Evolutionary conservation across 2,329 filamentous ascomycete genomes (phyloP), one percentile per base, ranked within the genome.

Genomic region (Aureobasidium pullulans): DNA sequence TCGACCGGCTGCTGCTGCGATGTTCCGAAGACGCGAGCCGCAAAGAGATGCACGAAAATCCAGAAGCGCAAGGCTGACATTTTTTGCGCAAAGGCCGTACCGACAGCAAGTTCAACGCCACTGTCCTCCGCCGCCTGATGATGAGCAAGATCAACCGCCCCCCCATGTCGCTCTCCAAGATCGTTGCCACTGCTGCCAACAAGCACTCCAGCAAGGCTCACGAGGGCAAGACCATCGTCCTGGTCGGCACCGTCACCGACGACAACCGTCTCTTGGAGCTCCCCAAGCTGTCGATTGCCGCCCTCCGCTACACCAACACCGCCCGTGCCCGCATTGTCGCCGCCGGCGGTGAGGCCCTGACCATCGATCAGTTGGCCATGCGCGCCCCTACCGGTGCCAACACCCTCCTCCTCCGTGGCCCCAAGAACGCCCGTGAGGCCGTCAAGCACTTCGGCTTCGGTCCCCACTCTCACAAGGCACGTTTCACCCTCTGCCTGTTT

Each of bases 361-460:
- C 94, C 70, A 85, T 99, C 72, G 94, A 99, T 77, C 93, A 99
- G 85, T 87, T 99, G 70, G 94, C 94, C 69, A 86, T 96, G 73
- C 88, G 93, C 75, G 87, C 92, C 71, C 94, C 94, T 68, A 99
- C 93, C 69, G 94, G 94, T 73, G 86, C 87, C 82, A 96, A 97
- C 87, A 97, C 94, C 67, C 84, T 99, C 71, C 87, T 97, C 72
- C 88, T 99, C 76, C 90, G 94, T 78, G 94, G 94, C 67, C 92
- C 94, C 79, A 99, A 96, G 90, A 97, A 97, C 81, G 79, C 90
- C 71, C 88, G 94, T 76, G 94, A 99, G 86, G 90, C 94, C 65
- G 83, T 97, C 79, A 97, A 96, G 89, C 95, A 99, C 84, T 99
- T 99, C 76, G 94, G 95, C 76, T 89, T 99, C 72, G 95, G 94